These are phyloP conservation scores for Cystoisospora suis DNA, from an alignment of 169 alveolate genomes.

Conservation along the genomic window DNA sequence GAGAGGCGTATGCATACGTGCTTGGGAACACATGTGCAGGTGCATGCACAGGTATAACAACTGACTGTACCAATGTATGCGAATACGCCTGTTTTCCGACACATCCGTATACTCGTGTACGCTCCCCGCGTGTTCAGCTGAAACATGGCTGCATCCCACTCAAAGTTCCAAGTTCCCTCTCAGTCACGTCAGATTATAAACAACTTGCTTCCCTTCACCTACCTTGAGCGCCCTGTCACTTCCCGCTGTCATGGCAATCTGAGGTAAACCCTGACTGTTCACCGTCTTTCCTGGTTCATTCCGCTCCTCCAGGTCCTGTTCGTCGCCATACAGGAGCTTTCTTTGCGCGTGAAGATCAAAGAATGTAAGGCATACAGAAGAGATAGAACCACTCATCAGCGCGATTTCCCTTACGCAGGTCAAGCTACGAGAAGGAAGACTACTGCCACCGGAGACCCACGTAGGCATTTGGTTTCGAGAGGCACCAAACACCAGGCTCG, in stretches of 20 bases:
- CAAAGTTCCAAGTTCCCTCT: too few species aligned
- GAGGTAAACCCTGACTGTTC: not conserved
- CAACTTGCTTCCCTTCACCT: not conserved
- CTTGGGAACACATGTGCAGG: too few species aligned
- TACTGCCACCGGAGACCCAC: too few species aligned
- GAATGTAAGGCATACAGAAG: constrained; percentile 40
- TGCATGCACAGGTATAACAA: too few species aligned
- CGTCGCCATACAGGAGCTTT: not conserved
- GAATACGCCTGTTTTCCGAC: too few species aligned
- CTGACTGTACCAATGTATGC: too few species aligned
- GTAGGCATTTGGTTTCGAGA: too few species aligned
- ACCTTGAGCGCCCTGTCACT: not conserved
- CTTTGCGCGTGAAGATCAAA: not conserved
- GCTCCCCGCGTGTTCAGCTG: too few species aligned
- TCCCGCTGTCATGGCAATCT: not conserved
- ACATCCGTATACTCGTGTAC: too few species aligned
- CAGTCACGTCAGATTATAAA: too few species aligned
- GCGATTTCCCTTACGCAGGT: constrained; percentile 41
- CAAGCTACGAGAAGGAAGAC: not conserved
- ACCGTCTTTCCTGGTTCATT: not conserved
- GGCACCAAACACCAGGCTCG: not conserved
- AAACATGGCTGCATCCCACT: too few species aligned
- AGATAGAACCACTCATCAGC: constrained; percentile 59
- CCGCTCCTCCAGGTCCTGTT: not conserved
- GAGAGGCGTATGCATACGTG: too few species aligned